Evolutionary conservation across 2,329 filamentous ascomycete species (phyloP).

Genomic region (Apiospora sp.): DNA sequence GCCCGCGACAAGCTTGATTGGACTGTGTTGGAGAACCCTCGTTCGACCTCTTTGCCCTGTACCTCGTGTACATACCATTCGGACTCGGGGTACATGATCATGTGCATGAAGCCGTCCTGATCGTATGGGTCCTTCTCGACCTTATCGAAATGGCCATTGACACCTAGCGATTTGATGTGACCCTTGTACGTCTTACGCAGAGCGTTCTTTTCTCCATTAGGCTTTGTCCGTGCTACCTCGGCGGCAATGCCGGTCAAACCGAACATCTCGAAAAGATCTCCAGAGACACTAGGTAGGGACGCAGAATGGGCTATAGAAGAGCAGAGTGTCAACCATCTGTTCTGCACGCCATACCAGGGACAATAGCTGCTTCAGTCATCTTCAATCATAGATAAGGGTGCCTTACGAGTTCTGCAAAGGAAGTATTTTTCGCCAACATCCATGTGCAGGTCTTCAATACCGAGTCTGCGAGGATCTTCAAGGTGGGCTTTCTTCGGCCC

Average conservation of each 20-base stretch:
- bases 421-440: slow-evolving; percentile 74
- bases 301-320: slow-evolving; percentile 57
- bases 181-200: slow-evolving; percentile 74
- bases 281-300: slow-evolving; percentile 56
- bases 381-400: slow-evolving; percentile 49
- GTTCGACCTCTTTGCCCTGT: slow-evolving; percentile 61
- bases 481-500: slow-evolving; percentile 69
- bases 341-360: slow-evolving; percentile 28
- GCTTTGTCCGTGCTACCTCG: slow-evolving; percentile 68
- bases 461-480: slow-evolving; percentile 64
- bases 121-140: slow-evolving; percentile 62
- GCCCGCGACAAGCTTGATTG: slow-evolving; percentile 57
- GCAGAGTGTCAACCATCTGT: slow-evolving; percentile 54
- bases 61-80: slow-evolving; percentile 65
- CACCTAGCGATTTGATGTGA: slow-evolving; percentile 69
- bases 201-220: slow-evolving; percentile 72
- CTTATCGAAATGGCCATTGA: slow-evolving; percentile 68
- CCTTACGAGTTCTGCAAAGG: slow-evolving; percentile 72
- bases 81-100: slow-evolving; percentile 61
- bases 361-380: slow-evolving; percentile 16
- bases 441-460: slow-evolving; percentile 70
- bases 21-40: slow-evolving; percentile 58
- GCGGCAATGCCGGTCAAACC: slow-evolving; percentile 63
- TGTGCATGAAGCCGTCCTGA: slow-evolving; percentile 59
- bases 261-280: slow-evolving; percentile 68